Conservation (phyloP, 1,284 basidiomycete genomes). For the Malassezia obtusa region DNA sequence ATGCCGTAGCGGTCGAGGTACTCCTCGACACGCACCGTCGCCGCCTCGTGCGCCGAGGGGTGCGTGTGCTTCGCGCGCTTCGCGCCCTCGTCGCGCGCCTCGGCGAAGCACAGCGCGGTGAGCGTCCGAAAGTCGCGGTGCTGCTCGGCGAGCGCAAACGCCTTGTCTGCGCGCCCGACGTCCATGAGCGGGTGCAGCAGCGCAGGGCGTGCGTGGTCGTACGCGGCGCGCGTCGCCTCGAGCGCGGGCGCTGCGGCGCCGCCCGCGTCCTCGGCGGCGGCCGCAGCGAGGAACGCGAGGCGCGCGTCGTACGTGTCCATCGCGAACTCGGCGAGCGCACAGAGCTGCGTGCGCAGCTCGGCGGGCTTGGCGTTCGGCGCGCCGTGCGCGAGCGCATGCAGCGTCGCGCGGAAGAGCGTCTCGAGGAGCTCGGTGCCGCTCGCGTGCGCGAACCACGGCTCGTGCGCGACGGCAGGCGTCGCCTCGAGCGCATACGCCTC, state of each 20-base stretch:
- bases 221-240: slow-evolving; percentile 58
- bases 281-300: slow-evolving; percentile 42
- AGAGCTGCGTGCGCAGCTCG: slow-evolving; percentile 58
- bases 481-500: slow-evolving; percentile 65
- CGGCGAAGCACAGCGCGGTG: slow-evolving; percentile 59
- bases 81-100: neutral
- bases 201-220: slow-evolving; percentile 61
- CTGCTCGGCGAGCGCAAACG: slow-evolving; percentile 71
- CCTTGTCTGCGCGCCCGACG: slow-evolving; percentile 60
- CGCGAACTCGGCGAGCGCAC: slow-evolving; percentile 55
- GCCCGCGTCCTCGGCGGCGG: slow-evolving; percentile 7
- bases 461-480: slow-evolving; percentile 53
- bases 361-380: slow-evolving; percentile 37
- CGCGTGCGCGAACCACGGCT: slow-evolving; percentile 73
- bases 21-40: slow-evolving; percentile 49
- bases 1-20: slow-evolving; percentile 75
- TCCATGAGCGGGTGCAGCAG: slow-evolving; percentile 66
- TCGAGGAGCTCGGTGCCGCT: slow-evolving; percentile 62
- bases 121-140: slow-evolving; percentile 74
- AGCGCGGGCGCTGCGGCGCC: slow-evolving; percentile 51
- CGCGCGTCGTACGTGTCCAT: slow-evolving; percentile 49
- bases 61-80: slow-evolving; percentile 49
- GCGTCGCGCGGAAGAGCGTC: slow-evolving; percentile 64
- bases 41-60: slow-evolving; percentile 26
- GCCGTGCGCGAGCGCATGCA: slow-evolving; percentile 51